Base-by-base conservation (phyloP, 2,329 filamentous ascomycete genomes). In the Helminthosporium solani region DNA sequence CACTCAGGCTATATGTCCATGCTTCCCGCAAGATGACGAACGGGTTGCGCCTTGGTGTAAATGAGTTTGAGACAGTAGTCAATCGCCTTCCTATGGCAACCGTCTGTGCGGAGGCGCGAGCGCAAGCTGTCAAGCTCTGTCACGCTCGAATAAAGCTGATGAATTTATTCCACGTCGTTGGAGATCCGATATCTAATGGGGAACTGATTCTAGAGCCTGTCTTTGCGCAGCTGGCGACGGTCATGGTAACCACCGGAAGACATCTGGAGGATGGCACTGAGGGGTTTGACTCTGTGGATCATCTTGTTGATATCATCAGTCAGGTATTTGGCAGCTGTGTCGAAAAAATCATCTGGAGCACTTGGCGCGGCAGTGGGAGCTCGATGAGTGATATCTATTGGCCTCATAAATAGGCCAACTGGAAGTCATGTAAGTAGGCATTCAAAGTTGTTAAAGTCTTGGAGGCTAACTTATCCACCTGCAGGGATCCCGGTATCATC, bases 1-100 rank as follows among this genome's bases (percentile, higher is more conserved):
- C 23, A 33, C 48, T 50, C 19, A 36, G 40, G 34, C 2, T 47
- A 14, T 44, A 44, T 20, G 15, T 50, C 31, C 33, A 34, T 33
- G 20, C 21, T 52, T 35, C 42, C 38, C 7, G 20, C 18, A 6
- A 38, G 18, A 46, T n/a, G n/a, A n/a, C 23, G 21, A 20, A 35
- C 30, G 45, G 42, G 31, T 5, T 50, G 38, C 43, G 36, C 28
- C 21, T 50, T 33, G 35, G 35, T 37, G 25, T 18, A 21, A 41
- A 50, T 25, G 47, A 50, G 33, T 46, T 44, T 15, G 34, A 50
- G 27, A 40, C 40, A 28, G 25, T 50, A 23, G 44, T 50, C 40
- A 46, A 50, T 28, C 20, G 40, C 35, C 36, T 50, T 28, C 43
- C 47, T 27, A 50, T 44, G 19, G 43, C 43, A 35, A 44, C 47